These are phyloP conservation scores for Cladosporium halotolerans DNA, from an alignment of 2,329 filamentous ascomycete species.

Conservation along the genomic window DNA sequence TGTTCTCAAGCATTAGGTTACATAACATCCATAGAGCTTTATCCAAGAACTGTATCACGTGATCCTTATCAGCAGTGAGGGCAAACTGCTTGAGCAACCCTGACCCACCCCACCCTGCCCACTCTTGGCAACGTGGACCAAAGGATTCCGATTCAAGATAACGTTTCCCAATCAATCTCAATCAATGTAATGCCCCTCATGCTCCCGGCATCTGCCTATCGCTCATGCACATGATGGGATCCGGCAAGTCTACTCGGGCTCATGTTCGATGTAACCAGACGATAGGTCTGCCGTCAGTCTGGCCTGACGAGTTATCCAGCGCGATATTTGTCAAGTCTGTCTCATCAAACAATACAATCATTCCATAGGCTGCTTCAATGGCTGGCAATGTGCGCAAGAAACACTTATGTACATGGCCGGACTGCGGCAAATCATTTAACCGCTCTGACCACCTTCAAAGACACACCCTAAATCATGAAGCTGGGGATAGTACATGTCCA, in stretches of 20 bases:
- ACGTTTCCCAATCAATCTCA: background rate
- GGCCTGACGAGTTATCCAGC: no score
- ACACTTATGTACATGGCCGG: conserved; percentile 37
- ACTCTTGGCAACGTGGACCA: background rate
- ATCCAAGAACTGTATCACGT: no score
- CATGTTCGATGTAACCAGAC: background rate
- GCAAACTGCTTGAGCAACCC: background rate
- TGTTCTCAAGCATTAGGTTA: no score
- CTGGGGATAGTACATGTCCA: conserved; percentile 49
- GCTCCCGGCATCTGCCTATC: background rate
- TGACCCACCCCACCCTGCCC: background rate
- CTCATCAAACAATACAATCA: background rate
- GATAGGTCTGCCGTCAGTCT: background rate
- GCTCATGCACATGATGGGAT: background rate
- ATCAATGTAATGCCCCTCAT: background rate
- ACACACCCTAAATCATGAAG: conserved; percentile 52
- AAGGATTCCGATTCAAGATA: no score
- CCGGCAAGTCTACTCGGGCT: background rate
- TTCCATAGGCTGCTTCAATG: background rate
- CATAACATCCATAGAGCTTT: no score
- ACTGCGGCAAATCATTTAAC: conserved; percentile 50
- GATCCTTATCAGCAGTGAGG: no score
- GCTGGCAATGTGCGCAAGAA: conserved; percentile 4
- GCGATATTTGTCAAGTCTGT: background rate
- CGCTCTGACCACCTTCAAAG: conserved; percentile 54